Evolutionary conservation across 2,329 filamentous ascomycete genomes (phyloP).

Genomic region (Paracoccidioides lutzii): DNA sequence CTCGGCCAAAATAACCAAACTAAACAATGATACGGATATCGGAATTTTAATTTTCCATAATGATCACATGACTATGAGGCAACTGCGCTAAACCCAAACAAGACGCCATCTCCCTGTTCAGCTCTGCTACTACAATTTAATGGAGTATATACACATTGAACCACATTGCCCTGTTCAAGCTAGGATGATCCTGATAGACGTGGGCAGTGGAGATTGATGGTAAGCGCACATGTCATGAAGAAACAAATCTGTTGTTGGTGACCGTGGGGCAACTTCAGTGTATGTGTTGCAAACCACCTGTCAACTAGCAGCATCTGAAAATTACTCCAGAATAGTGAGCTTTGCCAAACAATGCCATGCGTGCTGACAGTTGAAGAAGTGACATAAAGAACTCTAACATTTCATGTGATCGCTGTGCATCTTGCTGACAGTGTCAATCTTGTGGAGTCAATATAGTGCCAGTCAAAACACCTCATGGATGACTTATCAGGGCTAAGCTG

Average conservation of each 20-base stretch:
- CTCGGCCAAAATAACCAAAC: no score
- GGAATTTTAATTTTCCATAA: no score
- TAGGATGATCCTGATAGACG: neutral
- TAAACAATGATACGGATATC: no score
- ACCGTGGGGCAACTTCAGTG: neutral
- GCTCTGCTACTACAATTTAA: no score
- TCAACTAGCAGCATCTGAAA: neutral
- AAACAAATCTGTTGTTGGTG: neutral
- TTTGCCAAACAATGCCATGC: no score
- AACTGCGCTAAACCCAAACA: neutral
- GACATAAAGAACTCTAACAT: no score
- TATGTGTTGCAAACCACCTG: neutral
- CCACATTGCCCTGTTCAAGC: no score
- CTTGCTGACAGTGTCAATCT: neutral
- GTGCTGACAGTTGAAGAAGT: no score
- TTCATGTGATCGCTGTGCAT: neutral
- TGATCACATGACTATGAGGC: neutral
- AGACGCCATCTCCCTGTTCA: neutral
- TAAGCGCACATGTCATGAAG: neutral
- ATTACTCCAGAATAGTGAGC: no score
- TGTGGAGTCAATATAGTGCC: neutral
- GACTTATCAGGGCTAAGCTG: slow-evolving; percentile 36
- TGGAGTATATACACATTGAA: no score
- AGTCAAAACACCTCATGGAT: slow-evolving; percentile 25
- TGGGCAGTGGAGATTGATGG: neutral